Evolutionary conservation across 257 asterid genomes (phyloP).

Genomic region (Primulina tabacum): DNA sequence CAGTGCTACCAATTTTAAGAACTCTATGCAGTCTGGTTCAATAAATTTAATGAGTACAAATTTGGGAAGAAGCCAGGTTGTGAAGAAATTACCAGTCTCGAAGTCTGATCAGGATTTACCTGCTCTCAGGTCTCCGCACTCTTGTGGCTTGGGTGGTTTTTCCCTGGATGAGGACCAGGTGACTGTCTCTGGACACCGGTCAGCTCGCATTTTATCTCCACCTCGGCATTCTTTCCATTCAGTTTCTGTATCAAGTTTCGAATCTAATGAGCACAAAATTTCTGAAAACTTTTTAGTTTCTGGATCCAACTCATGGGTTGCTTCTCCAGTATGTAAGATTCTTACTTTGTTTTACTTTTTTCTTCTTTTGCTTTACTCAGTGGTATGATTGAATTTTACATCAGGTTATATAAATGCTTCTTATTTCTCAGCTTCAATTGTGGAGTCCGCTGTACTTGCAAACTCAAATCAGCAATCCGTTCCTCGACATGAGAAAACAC

Average conservation of each 20-base stretch:
- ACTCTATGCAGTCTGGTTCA: slow-evolving; percentile 58
- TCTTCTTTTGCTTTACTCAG: slow-evolving; percentile 20
- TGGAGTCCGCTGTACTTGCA: slow-evolving; percentile 45
- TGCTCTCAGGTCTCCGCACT: slow-evolving; percentile 59
- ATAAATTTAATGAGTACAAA: slow-evolving; percentile 47
- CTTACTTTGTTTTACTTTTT: slow-evolving; percentile 22
- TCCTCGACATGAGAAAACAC: slow-evolving; percentile 40
- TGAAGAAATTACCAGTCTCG: slow-evolving; percentile 56
- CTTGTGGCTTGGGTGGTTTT: slow-evolving; percentile 57
- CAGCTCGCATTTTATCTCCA: slow-evolving; percentile 47
- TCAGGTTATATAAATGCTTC: slow-evolving; percentile 20
- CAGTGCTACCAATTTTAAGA: slow-evolving; percentile 43
- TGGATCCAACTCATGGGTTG: slow-evolving; percentile 49
- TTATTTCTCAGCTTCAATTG: slow-evolving; percentile 49
- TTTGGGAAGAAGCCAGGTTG: slow-evolving; percentile 49
- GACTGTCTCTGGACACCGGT: slow-evolving; percentile 38
- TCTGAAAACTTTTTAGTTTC: slow-evolving; percentile 44
- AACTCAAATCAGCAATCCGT: slow-evolving; percentile 42
- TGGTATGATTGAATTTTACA: slow-evolving; percentile 16
- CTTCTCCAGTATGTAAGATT: slow-evolving; percentile 71
- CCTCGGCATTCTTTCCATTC: slow-evolving; percentile 39
- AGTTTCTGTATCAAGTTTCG: slow-evolving; percentile 38
- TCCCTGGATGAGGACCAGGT: slow-evolving; percentile 55
- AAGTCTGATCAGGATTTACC: slow-evolving; percentile 90
- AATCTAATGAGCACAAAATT: slow-evolving; percentile 39